Conservation (phyloP, 331 rosid genomes). For the Phaseolus coccineus region DNA sequence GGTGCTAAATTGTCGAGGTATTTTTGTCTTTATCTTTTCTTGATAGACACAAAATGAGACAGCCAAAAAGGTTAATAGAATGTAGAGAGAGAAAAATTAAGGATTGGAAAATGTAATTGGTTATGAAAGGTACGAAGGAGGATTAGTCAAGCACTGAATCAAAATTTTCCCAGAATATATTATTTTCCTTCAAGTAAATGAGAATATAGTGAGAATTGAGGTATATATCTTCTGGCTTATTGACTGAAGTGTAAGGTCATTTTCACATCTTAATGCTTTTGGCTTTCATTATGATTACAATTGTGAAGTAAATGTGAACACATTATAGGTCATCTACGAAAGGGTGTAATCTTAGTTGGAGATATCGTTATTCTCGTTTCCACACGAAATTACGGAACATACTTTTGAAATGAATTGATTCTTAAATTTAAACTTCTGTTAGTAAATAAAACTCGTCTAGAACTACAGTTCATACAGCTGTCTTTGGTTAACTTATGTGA, state of each 20-base stretch:
- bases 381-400: neutral
- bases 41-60: neutral
- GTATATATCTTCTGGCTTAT: neutral
- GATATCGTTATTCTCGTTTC: slow-evolving; percentile 1
- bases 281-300: slow-evolving; percentile 28
- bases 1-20: slow-evolving; percentile 22
- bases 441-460: neutral
- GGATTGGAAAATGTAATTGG: slow-evolving; percentile 20
- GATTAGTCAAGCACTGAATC: slow-evolving; percentile 40
- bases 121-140: slow-evolving; percentile 24
- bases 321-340: neutral
- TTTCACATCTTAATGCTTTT: slow-evolving; percentile 33
- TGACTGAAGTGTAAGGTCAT: slow-evolving; percentile 36
- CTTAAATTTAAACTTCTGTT: neutral
- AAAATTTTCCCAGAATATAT: slow-evolving; percentile 14
- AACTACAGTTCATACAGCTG: neutral
- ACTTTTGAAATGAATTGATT: neutral
- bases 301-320: neutral
- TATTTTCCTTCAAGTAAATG: slow-evolving; percentile 22
- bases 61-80: neutral
- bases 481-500: too few relatives aligned
- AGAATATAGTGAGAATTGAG: slow-evolving; percentile 12
- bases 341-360: neutral
- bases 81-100: neutral
- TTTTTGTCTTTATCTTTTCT: neutral